Evolutionary conservation across 148 eudicot genomes (phyloP), one percentile per base, ranked within the genome.

Genomic region (Camellia sinensis): DNA sequence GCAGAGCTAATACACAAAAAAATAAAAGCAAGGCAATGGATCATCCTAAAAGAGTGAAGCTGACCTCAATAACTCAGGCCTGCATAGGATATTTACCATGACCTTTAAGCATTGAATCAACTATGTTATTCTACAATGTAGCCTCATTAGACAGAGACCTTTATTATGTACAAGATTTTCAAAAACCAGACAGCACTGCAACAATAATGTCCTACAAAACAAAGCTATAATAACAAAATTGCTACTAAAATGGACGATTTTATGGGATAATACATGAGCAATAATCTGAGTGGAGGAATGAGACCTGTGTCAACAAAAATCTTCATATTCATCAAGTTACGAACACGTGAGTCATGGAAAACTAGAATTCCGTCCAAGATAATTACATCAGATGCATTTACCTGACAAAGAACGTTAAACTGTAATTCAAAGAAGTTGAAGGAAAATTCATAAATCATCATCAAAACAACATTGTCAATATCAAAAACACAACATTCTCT

Each of bases 291-390:
- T 46, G 37, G 76, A 81, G 77, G 66, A 80, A 62, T n/a, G 8
- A 50, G 56, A 95, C 98, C 98, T 86, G 97, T 87, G 80, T 95
- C 98, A 68, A 95, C 98, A 88, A 95, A 95, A 78, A 95, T 92
- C 93, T 95, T 95, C 98, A 95, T 91, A 83, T 85, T 90, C 98
- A 95, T 95, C 89, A 90, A 86, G 82, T 89, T 80, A 29, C 98
- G 89, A 46, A 95, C 96, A 81, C 94, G 93, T 82, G 85, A 85
- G 78, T 95, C 98, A 84, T 95, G 98, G 81, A 95, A 93, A 67
- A 95, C 93, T 50, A 95, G 90, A 77, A 95, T 95, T 5, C 98
- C 98, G 88, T 95, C 98, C 89, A 95, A 86, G 79, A 95, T 95
- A 73, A 95, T 95, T 19, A 95, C 98, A 89, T 93, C 97, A 72